Percentiles rank a stretch among this genome's conserved stretches.
These are phyloP conservation scores for Luvunga scandens DNA, from an alignment of 345 rosid species.

Conservation along the genomic window DNA sequence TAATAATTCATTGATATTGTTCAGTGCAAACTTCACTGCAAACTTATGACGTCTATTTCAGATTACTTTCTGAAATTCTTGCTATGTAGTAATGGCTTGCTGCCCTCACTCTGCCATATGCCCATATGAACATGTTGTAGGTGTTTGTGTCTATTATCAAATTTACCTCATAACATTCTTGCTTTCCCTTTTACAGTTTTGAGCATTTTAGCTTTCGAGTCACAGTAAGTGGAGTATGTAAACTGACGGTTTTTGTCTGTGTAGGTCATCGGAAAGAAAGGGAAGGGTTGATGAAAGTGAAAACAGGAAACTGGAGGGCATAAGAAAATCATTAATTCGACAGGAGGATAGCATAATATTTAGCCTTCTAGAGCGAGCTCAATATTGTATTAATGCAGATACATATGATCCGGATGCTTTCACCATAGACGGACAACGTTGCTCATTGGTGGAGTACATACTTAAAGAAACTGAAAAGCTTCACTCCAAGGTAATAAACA, in stretches of 20 bases:
- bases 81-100: neutral
- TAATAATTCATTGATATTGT: neutral
- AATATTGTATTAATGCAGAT: constrained; percentile 73
- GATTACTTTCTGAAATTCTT: neutral
- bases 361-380: constrained; percentile 78
- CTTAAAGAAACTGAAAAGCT: constrained; percentile 84
- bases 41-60: neutral
- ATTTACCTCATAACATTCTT: neutral
- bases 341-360: constrained; percentile 96
- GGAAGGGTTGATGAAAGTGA: constrained; percentile 68
- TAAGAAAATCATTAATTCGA: constrained; percentile 69
- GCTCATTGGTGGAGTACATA: constrained; percentile 82
- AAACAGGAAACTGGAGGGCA: constrained; percentile 69
- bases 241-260: constrained; percentile 7
- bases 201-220: neutral
- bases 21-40: neutral
- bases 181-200: neutral
- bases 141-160: neutral
- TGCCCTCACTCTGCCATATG: neutral
- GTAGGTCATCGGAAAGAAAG: constrained; percentile 46
- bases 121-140: neutral
- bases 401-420: constrained; percentile 82
- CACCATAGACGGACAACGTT: constrained; percentile 67
- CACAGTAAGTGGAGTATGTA: neutral
- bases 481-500: constrained; percentile 60